Base-by-base conservation (phyloP, 2,329 filamentous ascomycete genomes). In the Alternaria atra region DNA sequence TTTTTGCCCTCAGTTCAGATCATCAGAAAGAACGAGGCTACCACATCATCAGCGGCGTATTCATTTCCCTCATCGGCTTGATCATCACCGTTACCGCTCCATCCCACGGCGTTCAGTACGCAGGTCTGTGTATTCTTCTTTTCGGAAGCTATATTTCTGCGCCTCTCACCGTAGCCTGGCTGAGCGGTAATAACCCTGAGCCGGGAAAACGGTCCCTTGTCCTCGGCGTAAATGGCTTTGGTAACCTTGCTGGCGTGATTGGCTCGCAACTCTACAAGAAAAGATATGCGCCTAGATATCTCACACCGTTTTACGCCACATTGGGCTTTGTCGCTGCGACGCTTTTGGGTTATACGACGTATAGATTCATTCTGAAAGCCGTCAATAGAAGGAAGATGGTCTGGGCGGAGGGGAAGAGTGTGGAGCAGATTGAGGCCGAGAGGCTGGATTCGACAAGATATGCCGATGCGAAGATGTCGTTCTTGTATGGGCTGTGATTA, bases 1-100 rank as follows among this genome's bases (percentile, higher is more conserved):
- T 70, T 6, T 80, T 85, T 12, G 78, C 81, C 1, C 80, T 79
- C 48, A 81, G 77, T 9, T 84, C 82, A 0, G 83, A 84, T 53
- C 72, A 78, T 50, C 59, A 50, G 20, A 66, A 58, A 54, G 64
- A 71, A 42, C 56, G 66, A 23, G 64, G 66, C 9, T 66, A 60
- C 25, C 83, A 85, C 62, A 82, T 85, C 3, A 70, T 84, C 12
- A 76, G 80, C 5, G 73, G 84, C 2, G 76, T 80, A 4, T 75
- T 76, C 5, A 78, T 84, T 13, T 77, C 83, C 34, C 79, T 81
- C 0, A 53, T 81, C 4, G 69, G 69, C 13, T 59, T 72, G 1
- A 56, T 67, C 6, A 55, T 70, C 29, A 65, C 65, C 3, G 65
- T 69, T 5, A 63, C 60, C 9, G 54, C 62, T 1, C 42, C 46